Conservation (phyloP, 371 early-diverging fungal species). For the Amoeboaphelidium protococcarum region DNA sequence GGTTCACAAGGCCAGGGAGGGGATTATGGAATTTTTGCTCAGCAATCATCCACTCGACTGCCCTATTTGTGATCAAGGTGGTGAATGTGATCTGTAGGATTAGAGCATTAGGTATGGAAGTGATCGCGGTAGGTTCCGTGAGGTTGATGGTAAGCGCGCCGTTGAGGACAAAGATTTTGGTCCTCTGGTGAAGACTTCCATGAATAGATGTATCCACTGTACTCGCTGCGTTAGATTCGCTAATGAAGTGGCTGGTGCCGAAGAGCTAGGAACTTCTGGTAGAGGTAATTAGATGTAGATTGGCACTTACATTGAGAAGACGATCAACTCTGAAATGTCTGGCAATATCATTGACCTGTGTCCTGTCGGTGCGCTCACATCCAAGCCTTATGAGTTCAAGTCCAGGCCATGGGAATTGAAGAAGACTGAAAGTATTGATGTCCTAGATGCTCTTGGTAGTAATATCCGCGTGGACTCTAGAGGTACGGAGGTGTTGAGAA, state of each 20-base stretch:
- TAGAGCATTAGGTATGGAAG: conserved; percentile 83
- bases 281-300: conserved; percentile 94
- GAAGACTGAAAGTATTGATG: conserved; percentile 83
- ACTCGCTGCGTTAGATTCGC: conserved; percentile 94
- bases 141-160: conserved; percentile 68
- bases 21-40: conserved; percentile 89
- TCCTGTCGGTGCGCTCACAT: conserved; percentile 89
- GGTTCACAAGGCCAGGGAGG: conserved; percentile 91
- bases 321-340: conserved; percentile 70
- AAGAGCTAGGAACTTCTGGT: conserved; percentile 81
- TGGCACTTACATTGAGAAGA: conserved; percentile 48
- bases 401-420: conserved; percentile 91
- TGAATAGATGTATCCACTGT: conserved; percentile 97
- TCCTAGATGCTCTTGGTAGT: conserved; percentile 73
- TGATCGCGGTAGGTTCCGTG: conserved; percentile 69
- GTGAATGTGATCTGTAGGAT: conserved; percentile 95
- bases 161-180: conserved; percentile 92
- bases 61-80: conserved; percentile 95
- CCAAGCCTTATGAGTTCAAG: conserved; percentile 82
- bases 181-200: conserved; percentile 77
- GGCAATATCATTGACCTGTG: conserved; percentile 92
- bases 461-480: conserved; percentile 88
- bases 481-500: conserved; percentile 85
- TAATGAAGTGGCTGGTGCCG: conserved; percentile 87
- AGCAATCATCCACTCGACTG: conserved; percentile 92